These are phyloP conservation scores for Ustilaginoidea virens DNA, from an alignment of 2,329 filamentous ascomycete genomes.

Conservation along the genomic window DNA sequence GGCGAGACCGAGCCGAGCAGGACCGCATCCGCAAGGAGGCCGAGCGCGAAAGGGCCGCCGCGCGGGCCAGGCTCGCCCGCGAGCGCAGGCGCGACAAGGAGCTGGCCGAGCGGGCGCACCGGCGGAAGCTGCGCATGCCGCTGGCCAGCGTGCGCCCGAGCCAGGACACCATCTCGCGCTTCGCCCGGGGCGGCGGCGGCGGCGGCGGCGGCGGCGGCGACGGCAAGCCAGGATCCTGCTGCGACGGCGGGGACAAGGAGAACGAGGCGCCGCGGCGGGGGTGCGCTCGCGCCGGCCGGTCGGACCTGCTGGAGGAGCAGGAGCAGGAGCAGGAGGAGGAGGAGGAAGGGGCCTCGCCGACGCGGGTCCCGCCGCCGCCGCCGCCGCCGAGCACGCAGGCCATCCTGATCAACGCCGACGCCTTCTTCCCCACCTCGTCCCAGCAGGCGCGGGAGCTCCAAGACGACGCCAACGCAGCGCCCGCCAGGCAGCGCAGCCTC, in stretches of 20 bases:
- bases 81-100: constrained; percentile 43
- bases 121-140: constrained; percentile 35
- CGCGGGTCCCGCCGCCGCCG: constrained; percentile 6
- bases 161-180: constrained; percentile 40
- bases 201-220: constrained; percentile 10
- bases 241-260: background rate
- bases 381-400: constrained; percentile 32
- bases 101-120: constrained; percentile 29
- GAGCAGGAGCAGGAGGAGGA: constrained; percentile 9
- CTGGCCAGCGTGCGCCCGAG: constrained; percentile 38
- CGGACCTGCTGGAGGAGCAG: constrained; percentile 9
- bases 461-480: constrained; percentile 13
- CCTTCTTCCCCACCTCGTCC: constrained; percentile 39
- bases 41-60: constrained; percentile 31
- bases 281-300: background rate
- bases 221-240: constrained; percentile 8
- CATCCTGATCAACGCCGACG: constrained; percentile 35
- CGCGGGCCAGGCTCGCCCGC: constrained; percentile 31
- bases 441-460: constrained; percentile 39
- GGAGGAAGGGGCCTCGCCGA: constrained; percentile 3
- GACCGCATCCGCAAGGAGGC: constrained; percentile 37
- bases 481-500: too few relatives aligned
- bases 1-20: constrained; percentile 31
- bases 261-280: background rate
- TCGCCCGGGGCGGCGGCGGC: constrained; percentile 24